Evolutionary conservation across 2,329 filamentous ascomycete species (phyloP).

Genomic region (Cercospora sp.): DNA sequence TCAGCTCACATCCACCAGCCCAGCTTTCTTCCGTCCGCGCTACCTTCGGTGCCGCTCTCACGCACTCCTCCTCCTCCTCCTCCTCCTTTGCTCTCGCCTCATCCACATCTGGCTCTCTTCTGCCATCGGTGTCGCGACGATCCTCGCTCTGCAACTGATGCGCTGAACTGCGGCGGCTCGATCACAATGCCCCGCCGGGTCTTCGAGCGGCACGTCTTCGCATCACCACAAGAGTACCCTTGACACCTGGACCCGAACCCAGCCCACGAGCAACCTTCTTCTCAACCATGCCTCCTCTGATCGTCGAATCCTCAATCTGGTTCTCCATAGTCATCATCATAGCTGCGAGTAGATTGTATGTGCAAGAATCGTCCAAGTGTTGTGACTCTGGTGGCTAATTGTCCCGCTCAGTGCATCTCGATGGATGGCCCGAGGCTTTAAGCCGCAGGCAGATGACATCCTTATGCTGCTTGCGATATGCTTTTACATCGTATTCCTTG

Average conservation of each 20-base stretch:
- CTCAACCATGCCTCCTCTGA: constrained; percentile 38
- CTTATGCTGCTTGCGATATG: constrained; percentile 55
- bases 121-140: background rate
- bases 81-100: background rate
- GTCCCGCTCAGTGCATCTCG: constrained; percentile 43
- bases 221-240: constrained; percentile 16
- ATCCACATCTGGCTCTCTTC: background rate
- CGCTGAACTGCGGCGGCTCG: constrained; percentile 1
- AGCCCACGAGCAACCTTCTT: background rate
- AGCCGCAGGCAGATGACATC: constrained; percentile 59
- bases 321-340: constrained; percentile 41
- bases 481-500: constrained; percentile 53
- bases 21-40: background rate
- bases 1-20: background rate
- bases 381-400: background rate
- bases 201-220: constrained; percentile 6
- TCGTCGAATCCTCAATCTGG: constrained; percentile 36
- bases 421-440: constrained; percentile 47
- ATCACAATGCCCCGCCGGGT: constrained; percentile 18
- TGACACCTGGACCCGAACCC: constrained; percentile 7
- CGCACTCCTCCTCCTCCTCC: background rate
- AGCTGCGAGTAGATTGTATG: constrained; percentile 46
- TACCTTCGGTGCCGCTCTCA: background rate
- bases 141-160: background rate
- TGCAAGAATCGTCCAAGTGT: background rate